phyloP scores from a whole-genome alignment of 768 basidiomycete genomes.

The Ramaria sp. region DNA sequence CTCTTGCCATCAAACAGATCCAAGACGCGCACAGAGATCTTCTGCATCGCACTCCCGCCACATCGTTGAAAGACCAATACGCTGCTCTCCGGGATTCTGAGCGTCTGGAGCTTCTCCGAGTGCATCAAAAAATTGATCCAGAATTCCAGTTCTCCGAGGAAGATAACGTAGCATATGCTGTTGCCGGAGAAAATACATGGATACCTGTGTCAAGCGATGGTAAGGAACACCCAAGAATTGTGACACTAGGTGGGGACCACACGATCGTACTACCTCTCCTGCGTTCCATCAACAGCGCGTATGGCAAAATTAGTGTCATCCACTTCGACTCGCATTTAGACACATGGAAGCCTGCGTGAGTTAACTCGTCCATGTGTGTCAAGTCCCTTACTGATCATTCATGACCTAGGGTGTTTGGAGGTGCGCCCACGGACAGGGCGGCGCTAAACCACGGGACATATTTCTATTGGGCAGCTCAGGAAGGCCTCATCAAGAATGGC shows the following conservation, averaged over 20 bases:
- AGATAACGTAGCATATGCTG: slow-evolving; percentile 1
- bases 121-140: not conserved
- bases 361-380: slow-evolving; percentile 14
- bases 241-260: slow-evolving; percentile 84
- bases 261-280: slow-evolving; percentile 65
- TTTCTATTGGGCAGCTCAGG: slow-evolving; percentile 81
- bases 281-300: slow-evolving; percentile 64
- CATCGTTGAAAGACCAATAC: slow-evolving; percentile 28
- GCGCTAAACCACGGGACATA: slow-evolving; percentile 84
- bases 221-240: slow-evolving; percentile 63
- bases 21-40: slow-evolving; percentile 62
- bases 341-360: slow-evolving; percentile 11
- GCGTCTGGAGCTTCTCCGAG: slow-evolving; percentile 5
- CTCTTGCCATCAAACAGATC: slow-evolving; percentile 62
- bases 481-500: slow-evolving; percentile 70
- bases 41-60: slow-evolving; percentile 52
- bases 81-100: not conserved
- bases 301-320: slow-evolving; percentile 72
- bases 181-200: slow-evolving; percentile 50
- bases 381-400: not conserved
- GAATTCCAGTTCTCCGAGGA: slow-evolving; percentile 2
- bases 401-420: slow-evolving; percentile 43
- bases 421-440: slow-evolving; percentile 58
- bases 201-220: slow-evolving; percentile 62
- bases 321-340: slow-evolving; percentile 78